phyloP scores from a whole-genome alignment of 2,329 filamentous ascomycete species.

The Pezicula rhizophila region DNA sequence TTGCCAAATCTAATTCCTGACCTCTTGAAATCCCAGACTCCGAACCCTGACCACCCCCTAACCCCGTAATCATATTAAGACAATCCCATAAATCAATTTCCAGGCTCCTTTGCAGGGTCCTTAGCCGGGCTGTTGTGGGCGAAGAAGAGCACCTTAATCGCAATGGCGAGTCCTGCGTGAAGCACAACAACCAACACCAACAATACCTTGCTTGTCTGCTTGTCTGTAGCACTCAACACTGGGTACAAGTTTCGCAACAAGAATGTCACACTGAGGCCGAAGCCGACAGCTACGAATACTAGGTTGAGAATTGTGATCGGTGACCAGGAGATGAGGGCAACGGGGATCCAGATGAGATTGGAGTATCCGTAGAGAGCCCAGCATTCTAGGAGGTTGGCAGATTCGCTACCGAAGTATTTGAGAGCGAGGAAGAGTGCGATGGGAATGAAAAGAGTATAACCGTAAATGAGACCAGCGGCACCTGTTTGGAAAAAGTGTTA shows the following conservation, averaged over 20 bases:
- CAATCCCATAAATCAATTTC: constrained; percentile 10
- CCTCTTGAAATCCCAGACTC: neutral
- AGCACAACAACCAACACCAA: constrained; percentile 77
- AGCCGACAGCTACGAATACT: constrained; percentile 83
- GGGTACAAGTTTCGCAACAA: constrained; percentile 83
- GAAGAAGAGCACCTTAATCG: constrained; percentile 97
- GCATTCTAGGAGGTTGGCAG: constrained; percentile 88
- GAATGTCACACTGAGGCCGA: constrained; percentile 76
- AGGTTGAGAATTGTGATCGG: constrained; percentile 84
- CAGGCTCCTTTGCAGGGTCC: constrained; percentile 10
- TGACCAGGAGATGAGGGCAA: constrained; percentile 87
- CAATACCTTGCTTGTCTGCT: constrained; percentile 82
- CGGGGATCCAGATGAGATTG: constrained; percentile 95
- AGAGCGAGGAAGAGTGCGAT: constrained; percentile 79
- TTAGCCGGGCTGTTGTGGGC: constrained; percentile 62
- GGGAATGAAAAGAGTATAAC: constrained; percentile 86
- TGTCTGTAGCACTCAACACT: constrained; percentile 86
- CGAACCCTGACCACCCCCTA: neutral
- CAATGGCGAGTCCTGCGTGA: constrained; percentile 83
- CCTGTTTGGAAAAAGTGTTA: constrained; percentile 36
- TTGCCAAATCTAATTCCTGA: neutral
- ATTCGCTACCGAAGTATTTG: constrained; percentile 92
- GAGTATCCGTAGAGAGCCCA: constrained; percentile 94
- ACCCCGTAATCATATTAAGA: constrained; percentile 7
- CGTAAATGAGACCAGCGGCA: constrained; percentile 88